Percentiles rank a stretch among this genome's conserved stretches.
Evolutionary conservation across 257 asterid species (phyloP).

Genomic region (Lantana camara): DNA sequence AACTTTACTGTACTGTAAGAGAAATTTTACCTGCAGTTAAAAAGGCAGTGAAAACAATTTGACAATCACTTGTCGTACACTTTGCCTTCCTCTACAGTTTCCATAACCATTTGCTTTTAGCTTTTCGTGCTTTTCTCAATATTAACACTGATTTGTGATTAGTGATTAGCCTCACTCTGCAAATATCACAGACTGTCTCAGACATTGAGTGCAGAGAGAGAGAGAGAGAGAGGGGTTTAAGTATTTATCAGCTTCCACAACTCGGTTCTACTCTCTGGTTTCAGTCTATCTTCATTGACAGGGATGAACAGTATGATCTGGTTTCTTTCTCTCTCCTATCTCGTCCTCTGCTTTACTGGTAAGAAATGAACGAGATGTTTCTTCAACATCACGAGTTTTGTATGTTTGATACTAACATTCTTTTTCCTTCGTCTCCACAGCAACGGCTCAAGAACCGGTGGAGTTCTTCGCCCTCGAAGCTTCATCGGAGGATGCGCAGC

Average conservation of each 20-base stretch:
- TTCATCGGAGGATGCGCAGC: slow-evolving; percentile 25
- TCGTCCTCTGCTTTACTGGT: slow-evolving; percentile 40
- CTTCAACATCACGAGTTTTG: not conserved
- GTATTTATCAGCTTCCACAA: slow-evolving; percentile 3
- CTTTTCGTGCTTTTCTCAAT: slow-evolving; percentile 1
- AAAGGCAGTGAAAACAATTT: not conserved
- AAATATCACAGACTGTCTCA: slow-evolving; percentile 20
- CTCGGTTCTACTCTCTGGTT: slow-evolving; percentile 17
- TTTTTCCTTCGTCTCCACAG: slow-evolving; percentile 36
- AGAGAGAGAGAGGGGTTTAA: slow-evolving; percentile 9
- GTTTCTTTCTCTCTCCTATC: slow-evolving; percentile 22
- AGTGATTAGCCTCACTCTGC: not conserved
- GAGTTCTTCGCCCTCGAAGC: slow-evolving; percentile 34
- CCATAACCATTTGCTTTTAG: slow-evolving; percentile 14
- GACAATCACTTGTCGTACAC: not conserved
- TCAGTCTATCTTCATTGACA: slow-evolving; percentile 16
- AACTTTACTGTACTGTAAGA: too few relatives aligned
- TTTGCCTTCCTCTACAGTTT: not conserved
- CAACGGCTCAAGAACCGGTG: slow-evolving; percentile 50
- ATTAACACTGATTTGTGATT: not conserved
- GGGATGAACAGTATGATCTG: slow-evolving; percentile 28
- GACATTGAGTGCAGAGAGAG: not conserved
- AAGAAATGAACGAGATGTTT: slow-evolving; percentile 17
- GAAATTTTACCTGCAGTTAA: too few relatives aligned
- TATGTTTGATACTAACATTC: not conserved